Evolutionary conservation across 2,329 filamentous ascomycete genomes (phyloP).

Genomic region (Plenodomus lindquistii): DNA sequence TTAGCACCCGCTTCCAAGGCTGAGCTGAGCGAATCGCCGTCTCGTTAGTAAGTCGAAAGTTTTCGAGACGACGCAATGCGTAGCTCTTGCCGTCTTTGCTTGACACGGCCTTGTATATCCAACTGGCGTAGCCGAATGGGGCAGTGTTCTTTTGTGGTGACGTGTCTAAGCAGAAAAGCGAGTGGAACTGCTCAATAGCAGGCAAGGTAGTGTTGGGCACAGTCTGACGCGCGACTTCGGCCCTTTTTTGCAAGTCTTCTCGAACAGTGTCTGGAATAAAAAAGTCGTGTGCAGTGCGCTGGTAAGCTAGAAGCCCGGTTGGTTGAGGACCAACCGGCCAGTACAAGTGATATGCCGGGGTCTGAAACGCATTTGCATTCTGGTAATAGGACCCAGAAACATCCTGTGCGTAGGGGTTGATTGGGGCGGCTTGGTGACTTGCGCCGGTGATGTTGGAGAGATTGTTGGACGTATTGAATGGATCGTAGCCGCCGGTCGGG

Average conservation of each 20-base stretch:
- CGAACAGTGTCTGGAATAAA: constrained; percentile 86
- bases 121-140: constrained; percentile 85
- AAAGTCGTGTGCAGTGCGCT: constrained; percentile 85
- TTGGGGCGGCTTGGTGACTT: constrained; percentile 44
- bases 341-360: constrained; percentile 80
- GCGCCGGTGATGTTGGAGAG: constrained; percentile 41
- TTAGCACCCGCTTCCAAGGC: constrained; percentile 85
- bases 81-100: constrained; percentile 89
- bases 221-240: constrained; percentile 81
- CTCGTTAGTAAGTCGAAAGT: constrained; percentile 86
- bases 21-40: constrained; percentile 84
- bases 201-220: constrained; percentile 80
- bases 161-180: constrained; percentile 85
- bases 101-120: constrained; percentile 93
- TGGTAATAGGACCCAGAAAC: constrained; percentile 69
- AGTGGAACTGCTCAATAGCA: constrained; percentile 84
- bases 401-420: constrained; percentile 77
- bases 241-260: constrained; percentile 86
- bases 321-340: constrained; percentile 82
- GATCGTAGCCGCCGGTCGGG: constrained; percentile 48
- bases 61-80: constrained; percentile 82
- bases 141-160: constrained; percentile 75
- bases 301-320: constrained; percentile 80
- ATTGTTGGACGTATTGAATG: constrained; percentile 45
- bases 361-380: constrained; percentile 58